These are phyloP conservation scores for Verticillium alfalfae DNA, from an alignment of 2,329 filamentous ascomycete species.

Conservation along the genomic window DNA sequence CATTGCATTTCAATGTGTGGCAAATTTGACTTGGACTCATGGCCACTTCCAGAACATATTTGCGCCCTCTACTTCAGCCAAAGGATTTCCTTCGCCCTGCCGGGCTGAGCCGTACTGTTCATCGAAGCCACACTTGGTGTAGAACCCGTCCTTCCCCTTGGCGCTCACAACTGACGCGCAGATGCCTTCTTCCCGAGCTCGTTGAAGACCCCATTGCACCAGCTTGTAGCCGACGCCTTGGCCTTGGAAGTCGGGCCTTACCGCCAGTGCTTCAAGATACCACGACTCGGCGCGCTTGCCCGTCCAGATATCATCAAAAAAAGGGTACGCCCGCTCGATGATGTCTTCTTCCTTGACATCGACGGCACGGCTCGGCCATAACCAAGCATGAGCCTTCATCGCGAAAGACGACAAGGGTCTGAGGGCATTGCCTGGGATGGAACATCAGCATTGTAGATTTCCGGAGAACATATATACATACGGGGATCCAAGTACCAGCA, in stretches of 20 bases:
- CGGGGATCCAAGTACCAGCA: constrained; percentile 13
- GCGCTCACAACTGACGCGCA: constrained; percentile 31
- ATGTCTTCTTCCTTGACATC: constrained; percentile 13
- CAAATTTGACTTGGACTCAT: not conserved
- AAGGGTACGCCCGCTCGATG: constrained; percentile 14
- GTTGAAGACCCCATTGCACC: constrained; percentile 33
- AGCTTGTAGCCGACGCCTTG: constrained; percentile 27
- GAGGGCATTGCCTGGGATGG: constrained; percentile 12
- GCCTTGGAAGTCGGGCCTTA: constrained; percentile 31
- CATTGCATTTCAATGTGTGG: too few species aligned
- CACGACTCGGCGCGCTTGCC: constrained; percentile 24
- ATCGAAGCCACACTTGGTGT: constrained; percentile 12
- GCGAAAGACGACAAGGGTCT: constrained; percentile 6
- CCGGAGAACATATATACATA: constrained; percentile 2
- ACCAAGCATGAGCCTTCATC: constrained; percentile 5
- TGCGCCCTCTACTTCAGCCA: not conserved
- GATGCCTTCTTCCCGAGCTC: constrained; percentile 27
- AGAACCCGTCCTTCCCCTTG: constrained; percentile 32
- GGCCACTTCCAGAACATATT: constrained; percentile 1
- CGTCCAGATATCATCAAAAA: constrained; percentile 18
- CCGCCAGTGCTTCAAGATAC: constrained; percentile 29
- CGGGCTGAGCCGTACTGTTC: not conserved
- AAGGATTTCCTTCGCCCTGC: not conserved
- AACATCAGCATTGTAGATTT: not conserved
- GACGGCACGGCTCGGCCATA: constrained; percentile 16